Conservation (phyloP, 2,329 filamentous ascomycete genomes). For the Venturia asperata region DNA sequence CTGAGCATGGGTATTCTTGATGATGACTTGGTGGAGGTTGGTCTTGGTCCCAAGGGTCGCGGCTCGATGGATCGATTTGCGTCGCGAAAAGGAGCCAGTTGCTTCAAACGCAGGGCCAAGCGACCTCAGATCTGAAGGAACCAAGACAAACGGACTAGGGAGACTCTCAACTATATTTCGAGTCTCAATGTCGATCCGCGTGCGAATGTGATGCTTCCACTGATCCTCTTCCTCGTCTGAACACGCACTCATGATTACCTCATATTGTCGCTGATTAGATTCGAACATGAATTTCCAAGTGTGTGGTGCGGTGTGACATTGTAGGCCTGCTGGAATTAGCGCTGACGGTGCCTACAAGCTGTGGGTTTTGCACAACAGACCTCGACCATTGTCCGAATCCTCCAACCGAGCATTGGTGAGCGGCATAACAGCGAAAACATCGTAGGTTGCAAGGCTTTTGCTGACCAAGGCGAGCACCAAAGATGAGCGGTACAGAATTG, state of each 20-base stretch:
- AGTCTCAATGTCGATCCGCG: slow-evolving; percentile 44
- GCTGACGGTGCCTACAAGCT: slow-evolving; percentile 19
- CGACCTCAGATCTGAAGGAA: slow-evolving; percentile 64
- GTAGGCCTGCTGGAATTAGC: slow-evolving; percentile 54
- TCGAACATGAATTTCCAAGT: slow-evolving; percentile 92
- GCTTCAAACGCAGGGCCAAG: slow-evolving; percentile 70
- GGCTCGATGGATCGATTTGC: slow-evolving; percentile 71
- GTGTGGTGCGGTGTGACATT: slow-evolving; percentile 77
- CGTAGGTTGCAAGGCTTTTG: slow-evolving; percentile 60
- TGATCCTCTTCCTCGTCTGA: slow-evolving; percentile 69
- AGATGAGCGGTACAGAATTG: slow-evolving; percentile 73
- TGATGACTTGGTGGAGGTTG: slow-evolving; percentile 66
- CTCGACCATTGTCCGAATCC: slow-evolving; percentile 67
- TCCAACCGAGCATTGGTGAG: slow-evolving; percentile 61
- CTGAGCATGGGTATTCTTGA: slow-evolving; percentile 73
- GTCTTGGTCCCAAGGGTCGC: slow-evolving; percentile 65
- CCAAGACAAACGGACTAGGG: slow-evolving; percentile 33
- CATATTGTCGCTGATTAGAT: slow-evolving; percentile 66
- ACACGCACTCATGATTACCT: slow-evolving; percentile 81
- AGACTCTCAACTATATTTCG: slow-evolving; percentile 45
- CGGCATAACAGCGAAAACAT: slow-evolving; percentile 66
- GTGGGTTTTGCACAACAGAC: slow-evolving; percentile 29
- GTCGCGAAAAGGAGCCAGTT: slow-evolving; percentile 56
- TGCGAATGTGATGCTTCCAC: slow-evolving; percentile 66
- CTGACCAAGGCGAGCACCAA: slow-evolving; percentile 66